phyloP scores from a whole-genome alignment of 2,329 filamentous ascomycete species.

The Neocucurbitaria cava region DNA sequence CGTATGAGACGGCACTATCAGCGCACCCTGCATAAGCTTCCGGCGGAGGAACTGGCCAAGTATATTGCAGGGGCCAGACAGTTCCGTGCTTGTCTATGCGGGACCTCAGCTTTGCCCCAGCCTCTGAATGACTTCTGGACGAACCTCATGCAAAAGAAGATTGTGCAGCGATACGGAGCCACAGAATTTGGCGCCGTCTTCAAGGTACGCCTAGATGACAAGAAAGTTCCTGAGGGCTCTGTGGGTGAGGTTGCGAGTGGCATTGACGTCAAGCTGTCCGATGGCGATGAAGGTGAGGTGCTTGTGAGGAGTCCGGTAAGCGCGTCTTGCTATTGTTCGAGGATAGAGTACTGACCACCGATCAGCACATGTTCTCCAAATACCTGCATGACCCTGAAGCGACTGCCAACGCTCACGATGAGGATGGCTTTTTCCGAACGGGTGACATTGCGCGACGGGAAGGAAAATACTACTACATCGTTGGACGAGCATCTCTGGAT shows the following conservation, averaged over 20 bases:
- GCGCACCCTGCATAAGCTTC: slow-evolving; percentile 38
- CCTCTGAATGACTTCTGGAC: slow-evolving; percentile 61
- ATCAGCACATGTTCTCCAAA: slow-evolving; percentile 51
- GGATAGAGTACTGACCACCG: neutral
- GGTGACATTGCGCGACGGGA: slow-evolving; percentile 53
- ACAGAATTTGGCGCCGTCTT: slow-evolving; percentile 55
- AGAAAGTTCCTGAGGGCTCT: slow-evolving; percentile 36
- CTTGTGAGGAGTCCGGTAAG: slow-evolving; percentile 47
- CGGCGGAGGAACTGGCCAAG: slow-evolving; percentile 37
- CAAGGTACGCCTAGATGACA: slow-evolving; percentile 48
- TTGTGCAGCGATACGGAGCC: slow-evolving; percentile 54
- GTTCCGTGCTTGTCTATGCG: slow-evolving; percentile 53
- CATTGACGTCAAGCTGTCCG: slow-evolving; percentile 51
- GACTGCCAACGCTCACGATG: slow-evolving; percentile 55
- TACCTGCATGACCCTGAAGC: slow-evolving; percentile 53
- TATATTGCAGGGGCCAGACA: slow-evolving; percentile 55
- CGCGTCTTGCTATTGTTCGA: neutral
- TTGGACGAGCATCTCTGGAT: slow-evolving; percentile 60
- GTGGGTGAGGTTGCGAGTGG: slow-evolving; percentile 49
- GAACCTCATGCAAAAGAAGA: slow-evolving; percentile 51
- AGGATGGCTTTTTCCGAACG: slow-evolving; percentile 59
- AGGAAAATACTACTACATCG: slow-evolving; percentile 59
- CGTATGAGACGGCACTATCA: slow-evolving; percentile 47
- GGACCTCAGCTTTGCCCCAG: slow-evolving; percentile 58
- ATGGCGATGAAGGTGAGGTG: slow-evolving; percentile 59